Percentiles rank a stretch among this genome's conserved stretches.
Evolutionary conservation across 2,329 filamentous ascomycete genomes (phyloP).

Genomic region (Colletotrichum costaricense): DNA sequence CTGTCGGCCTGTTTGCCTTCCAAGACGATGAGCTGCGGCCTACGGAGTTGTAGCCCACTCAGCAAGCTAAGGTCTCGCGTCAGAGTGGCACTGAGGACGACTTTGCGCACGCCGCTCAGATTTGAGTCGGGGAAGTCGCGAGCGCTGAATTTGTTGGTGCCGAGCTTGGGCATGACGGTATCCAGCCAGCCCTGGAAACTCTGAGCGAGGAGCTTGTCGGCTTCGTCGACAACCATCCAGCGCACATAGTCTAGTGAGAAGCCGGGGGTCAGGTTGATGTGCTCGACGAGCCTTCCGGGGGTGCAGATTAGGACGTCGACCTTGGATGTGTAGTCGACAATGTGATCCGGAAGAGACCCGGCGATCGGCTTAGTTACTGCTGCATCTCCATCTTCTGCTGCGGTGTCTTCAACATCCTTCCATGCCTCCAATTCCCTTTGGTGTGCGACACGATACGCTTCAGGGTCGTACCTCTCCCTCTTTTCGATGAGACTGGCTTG

Average conservation of each 20-base stretch:
- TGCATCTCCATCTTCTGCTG: slow-evolving; percentile 55
- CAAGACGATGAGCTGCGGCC: slow-evolving; percentile 82
- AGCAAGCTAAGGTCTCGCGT: slow-evolving; percentile 87
- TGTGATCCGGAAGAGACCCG: slow-evolving; percentile 66
- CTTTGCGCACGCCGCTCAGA: slow-evolving; percentile 74
- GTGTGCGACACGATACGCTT: slow-evolving; percentile 61
- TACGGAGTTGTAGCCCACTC: slow-evolving; percentile 75
- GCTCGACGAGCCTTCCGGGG: slow-evolving; percentile 90
- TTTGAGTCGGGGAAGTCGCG: slow-evolving; percentile 66
- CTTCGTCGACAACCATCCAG: slow-evolving; percentile 94
- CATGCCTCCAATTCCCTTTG: slow-evolving; percentile 51
- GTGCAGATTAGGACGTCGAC: slow-evolving; percentile 93
- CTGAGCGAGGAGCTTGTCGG: slow-evolving; percentile 90
- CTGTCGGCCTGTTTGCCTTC: slow-evolving; percentile 60
- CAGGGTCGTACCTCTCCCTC: slow-evolving; percentile 72
- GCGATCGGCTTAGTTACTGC: slow-evolving; percentile 39
- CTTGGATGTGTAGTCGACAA: slow-evolving; percentile 74
- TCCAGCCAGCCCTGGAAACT: slow-evolving; percentile 93
- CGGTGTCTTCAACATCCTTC: slow-evolving; percentile 54
- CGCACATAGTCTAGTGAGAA: slow-evolving; percentile 83
- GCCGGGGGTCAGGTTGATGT: slow-evolving; percentile 84
- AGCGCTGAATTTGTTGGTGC: slow-evolving; percentile 58
- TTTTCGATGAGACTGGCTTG: slow-evolving; percentile 60
- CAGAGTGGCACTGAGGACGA: slow-evolving; percentile 93
- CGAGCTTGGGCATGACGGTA: slow-evolving; percentile 73